These are phyloP conservation scores for Westerdykella aurantiaca DNA, from an alignment of 2,329 filamentous ascomycete species.

Conservation along the genomic window DNA sequence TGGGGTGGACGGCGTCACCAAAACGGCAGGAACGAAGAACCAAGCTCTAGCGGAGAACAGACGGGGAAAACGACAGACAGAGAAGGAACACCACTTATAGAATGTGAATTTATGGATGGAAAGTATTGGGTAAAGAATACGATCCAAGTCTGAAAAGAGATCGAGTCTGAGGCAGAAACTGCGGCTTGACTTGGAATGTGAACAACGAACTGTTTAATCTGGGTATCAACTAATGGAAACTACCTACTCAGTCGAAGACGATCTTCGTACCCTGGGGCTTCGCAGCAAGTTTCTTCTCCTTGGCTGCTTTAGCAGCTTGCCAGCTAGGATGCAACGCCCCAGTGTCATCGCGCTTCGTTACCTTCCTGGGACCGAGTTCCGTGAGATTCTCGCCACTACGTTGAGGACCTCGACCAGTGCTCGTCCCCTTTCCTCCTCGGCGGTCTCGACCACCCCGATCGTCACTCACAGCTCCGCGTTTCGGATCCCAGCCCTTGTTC, in stretches of 20 bases:
- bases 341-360: conserved; percentile 40
- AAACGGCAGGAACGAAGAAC: too few species aligned
- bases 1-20: too few species aligned
- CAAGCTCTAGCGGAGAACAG: too few species aligned
- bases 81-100: too few species aligned
- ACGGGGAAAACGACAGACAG: too few species aligned
- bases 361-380: conserved; percentile 19
- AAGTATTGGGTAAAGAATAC: too few species aligned
- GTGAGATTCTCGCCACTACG: conserved; percentile 30
- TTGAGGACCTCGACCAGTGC: conserved; percentile 19
- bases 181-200: too few species aligned
- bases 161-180: too few species aligned
- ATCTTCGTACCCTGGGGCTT: conserved; percentile 58
- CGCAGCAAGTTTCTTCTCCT: conserved; percentile 47
- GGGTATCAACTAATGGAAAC: not conserved
- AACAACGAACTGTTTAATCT: too few species aligned
- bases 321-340: conserved; percentile 59
- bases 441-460: conserved; percentile 18
- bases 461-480: conserved; percentile 47
- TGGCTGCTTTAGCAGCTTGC: conserved; percentile 57
- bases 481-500: conserved; percentile 54
- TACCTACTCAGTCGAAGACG: conserved; percentile 50
- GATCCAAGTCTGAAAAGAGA: too few species aligned
- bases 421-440: conserved; percentile 13
- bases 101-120: too few species aligned